Percentiles rank a stretch among this genome's conserved stretches.
Evolutionary conservation across 345 rosid genomes (phyloP).

Genomic region (Citrus sp.): DNA sequence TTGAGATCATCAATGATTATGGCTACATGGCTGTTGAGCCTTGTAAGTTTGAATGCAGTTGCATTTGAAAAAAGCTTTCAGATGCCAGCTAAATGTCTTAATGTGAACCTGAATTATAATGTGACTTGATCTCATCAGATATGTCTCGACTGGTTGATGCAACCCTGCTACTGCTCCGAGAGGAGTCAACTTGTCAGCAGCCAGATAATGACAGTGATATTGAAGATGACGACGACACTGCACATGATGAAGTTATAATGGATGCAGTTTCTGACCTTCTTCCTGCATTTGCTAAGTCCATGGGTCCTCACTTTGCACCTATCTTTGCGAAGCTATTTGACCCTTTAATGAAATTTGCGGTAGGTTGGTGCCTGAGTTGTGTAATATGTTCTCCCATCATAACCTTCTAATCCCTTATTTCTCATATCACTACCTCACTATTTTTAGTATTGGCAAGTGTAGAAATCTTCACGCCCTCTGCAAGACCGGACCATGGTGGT

Average conservation of each 20-base stretch:
- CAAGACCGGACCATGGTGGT: conserved; percentile 98
- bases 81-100: conserved; percentile 5
- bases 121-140: conserved; percentile 52
- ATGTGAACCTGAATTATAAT: conserved; percentile 18
- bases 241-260: conserved; percentile 96
- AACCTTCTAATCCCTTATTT: conserved; percentile 3
- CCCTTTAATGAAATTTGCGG: conserved; percentile 94
- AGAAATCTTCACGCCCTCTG: conserved; percentile 82
- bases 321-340: conserved; percentile 82
- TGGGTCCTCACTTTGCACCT: conserved; percentile 93
- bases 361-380: conserved; percentile 32
- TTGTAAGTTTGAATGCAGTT: conserved; percentile 52
- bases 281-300: conserved; percentile 94
- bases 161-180: conserved; percentile 65
- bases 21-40: conserved; percentile 75
- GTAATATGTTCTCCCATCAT: conserved; percentile 1
- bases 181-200: conserved; percentile 91
- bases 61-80: neutral
- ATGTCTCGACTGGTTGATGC: conserved; percentile 73
- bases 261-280: conserved; percentile 98
- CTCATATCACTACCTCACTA: conserved; percentile 23
- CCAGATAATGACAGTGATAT: conserved; percentile 69
- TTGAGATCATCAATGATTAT: conserved; percentile 83
- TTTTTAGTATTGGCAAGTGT: conserved; percentile 27
- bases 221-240: conserved; percentile 70